Evolutionary conservation across 2,329 filamentous ascomycete species (phyloP).

Genomic region (Xylaria sp.): DNA sequence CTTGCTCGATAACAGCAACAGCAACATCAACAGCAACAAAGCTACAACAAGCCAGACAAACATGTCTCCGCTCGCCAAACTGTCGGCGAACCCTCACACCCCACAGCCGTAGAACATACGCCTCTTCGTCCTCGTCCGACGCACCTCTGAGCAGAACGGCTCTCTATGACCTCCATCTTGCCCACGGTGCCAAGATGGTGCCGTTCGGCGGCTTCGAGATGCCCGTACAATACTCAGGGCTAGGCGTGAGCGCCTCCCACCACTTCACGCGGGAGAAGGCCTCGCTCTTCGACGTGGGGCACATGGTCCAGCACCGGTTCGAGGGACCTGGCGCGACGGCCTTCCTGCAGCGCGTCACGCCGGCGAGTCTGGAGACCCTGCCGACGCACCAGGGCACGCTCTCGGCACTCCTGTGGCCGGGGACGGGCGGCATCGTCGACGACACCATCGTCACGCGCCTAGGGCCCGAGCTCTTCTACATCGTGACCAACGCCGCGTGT

Average conservation of each 20-base stretch:
- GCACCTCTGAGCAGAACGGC: conserved; percentile 69
- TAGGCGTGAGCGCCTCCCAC: conserved; percentile 85
- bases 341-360: conserved; percentile 87
- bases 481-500: conserved; percentile 95
- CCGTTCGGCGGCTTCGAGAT: conserved; percentile 94
- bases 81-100: conserved; percentile 13
- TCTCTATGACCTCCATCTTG: conserved; percentile 81
- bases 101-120: conserved; percentile 40
- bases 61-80: conserved; percentile 13
- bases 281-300: conserved; percentile 94
- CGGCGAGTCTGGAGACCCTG: conserved; percentile 74
- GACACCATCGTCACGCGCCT: conserved; percentile 91
- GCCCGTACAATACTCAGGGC: conserved; percentile 86
- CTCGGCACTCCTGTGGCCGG: conserved; percentile 82
- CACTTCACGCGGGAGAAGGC: conserved; percentile 87
- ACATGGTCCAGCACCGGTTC: conserved; percentile 94
- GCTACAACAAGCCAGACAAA: conserved; percentile 15
- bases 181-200: conserved; percentile 89
- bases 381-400: conserved; percentile 77
- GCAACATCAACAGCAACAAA: conserved; percentile 1
- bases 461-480: conserved; percentile 80
- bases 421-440: conserved; percentile 90
- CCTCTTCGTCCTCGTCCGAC: conserved; percentile 37
- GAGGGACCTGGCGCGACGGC: conserved; percentile 80
- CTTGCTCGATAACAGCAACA: conserved; percentile 9